Percentiles rank a stretch among this genome's conserved stretches.
phyloP scores from a whole-genome alignment of 768 basidiomycete species.

The Royoungia palumana region DNA sequence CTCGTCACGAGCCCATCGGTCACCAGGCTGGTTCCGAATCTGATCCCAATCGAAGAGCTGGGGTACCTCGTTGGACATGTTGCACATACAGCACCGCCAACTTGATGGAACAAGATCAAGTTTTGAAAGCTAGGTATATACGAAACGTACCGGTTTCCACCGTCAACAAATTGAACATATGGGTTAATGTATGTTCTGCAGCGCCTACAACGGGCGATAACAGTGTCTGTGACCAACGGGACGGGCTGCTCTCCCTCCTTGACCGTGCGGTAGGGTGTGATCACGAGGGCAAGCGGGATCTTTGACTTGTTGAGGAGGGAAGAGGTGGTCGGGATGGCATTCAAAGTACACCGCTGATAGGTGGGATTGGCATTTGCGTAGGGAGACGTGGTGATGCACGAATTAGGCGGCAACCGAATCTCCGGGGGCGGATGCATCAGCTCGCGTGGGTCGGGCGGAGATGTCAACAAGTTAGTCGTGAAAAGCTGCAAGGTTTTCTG shows the following conservation, averaged over 20 bases:
- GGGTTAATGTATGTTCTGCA: conserved; percentile 98
- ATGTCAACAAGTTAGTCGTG: conserved; percentile 89
- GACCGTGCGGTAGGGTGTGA: conserved; percentile 87
- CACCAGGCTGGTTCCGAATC: conserved; percentile 86
- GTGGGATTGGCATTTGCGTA: conserved; percentile 83
- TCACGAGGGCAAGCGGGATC: conserved; percentile 82
- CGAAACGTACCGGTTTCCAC: conserved; percentile 74
- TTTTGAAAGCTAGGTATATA: not conserved
- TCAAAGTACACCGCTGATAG: conserved; percentile 89
- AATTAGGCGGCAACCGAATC: conserved; percentile 82
- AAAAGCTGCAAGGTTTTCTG: conserved; percentile 74
- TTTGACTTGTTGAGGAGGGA: conserved; percentile 86
- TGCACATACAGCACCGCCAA: conserved; percentile 99
- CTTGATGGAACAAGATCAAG: conserved; percentile 34
- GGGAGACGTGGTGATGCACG: conserved; percentile 74
- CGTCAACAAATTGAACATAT: conserved; percentile 96
- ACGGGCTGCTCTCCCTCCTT: conserved; percentile 82
- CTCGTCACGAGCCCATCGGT: conserved; percentile 92
- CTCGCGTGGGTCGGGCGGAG: conserved; percentile 88
- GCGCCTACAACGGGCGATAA: conserved; percentile 93
- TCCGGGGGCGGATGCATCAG: conserved; percentile 81
- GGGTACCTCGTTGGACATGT: conserved; percentile 96
- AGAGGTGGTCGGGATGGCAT: conserved; percentile 88
- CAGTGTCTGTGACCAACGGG: conserved; percentile 88
- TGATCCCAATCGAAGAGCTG: conserved; percentile 99